Conservation (phyloP, 169 alveolate genomes). For the Plasmodium cynomolgi region DNA sequence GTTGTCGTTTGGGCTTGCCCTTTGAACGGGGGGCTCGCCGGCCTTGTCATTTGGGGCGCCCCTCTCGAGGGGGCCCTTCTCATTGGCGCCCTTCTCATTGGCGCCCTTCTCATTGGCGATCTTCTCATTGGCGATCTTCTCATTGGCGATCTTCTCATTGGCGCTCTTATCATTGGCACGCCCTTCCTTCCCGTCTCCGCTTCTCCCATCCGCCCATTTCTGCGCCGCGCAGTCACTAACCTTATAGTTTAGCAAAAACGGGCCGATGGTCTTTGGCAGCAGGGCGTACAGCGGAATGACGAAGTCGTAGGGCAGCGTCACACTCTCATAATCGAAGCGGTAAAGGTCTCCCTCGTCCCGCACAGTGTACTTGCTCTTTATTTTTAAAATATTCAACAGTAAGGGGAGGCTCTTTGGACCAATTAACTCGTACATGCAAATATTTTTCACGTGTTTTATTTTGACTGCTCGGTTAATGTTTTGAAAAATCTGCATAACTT, state of each 20-base stretch:
- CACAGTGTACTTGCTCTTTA: conserved; percentile 21
- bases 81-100: neutral
- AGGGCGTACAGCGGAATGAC: conserved; percentile 59
- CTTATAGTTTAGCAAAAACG: conserved; percentile 32
- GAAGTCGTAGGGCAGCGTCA: conserved; percentile 58
- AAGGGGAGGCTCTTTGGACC: conserved; percentile 48
- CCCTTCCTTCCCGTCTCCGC: neutral
- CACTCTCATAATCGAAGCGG: conserved; percentile 28
- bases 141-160: neutral
- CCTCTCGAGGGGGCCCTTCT: no score
- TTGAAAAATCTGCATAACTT: conserved; percentile 9
- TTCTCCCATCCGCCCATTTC: neutral
- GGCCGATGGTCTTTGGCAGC: conserved; percentile 50
- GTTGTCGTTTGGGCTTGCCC: neutral
- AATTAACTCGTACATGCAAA: conserved; percentile 70
- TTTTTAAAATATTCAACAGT: conserved; percentile 36
- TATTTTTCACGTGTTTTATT: conserved; percentile 59
- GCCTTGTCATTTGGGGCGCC: neutral
- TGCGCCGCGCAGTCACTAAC: neutral
- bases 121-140: neutral
- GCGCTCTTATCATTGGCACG: neutral
- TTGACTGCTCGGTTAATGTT: neutral
- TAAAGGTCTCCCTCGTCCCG: conserved; percentile 4
- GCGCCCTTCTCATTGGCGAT: neutral
- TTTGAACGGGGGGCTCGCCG: neutral